Base-by-base conservation (phyloP, 768 basidiomycete species). In the Suillus lakei region DNA sequence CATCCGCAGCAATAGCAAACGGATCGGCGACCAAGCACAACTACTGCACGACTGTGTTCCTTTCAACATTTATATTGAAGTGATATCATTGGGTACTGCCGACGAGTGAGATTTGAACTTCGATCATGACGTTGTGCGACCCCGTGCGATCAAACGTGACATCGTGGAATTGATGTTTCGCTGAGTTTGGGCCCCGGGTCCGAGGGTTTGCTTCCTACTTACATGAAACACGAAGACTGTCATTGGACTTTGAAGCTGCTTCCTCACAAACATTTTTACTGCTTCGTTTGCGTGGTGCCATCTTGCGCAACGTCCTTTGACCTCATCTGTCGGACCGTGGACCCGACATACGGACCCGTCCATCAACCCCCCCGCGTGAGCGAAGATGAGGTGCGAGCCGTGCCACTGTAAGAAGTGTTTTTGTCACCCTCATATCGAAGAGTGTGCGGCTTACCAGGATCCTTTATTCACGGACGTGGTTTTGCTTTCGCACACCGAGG, bases 201-300 rank as follows among this genome's bases (percentile, higher is more conserved):
- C 58, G 58, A 59, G 58, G 58, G 26, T 39, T 39, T 58, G 38
- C 38, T 58, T 58, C 38, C 23, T 39, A 32, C 53, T 54, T 32
- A 28, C 38, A 41, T 59, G 26, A 21, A 59, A 28, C 58, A 41
- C 26, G 58, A 59, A 41, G 58, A 41, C 26, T 41, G 38, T 30
- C 38, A 59, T 59, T 59, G 56, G 38, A 39, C 18, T 59, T 41
- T 59, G 39, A 41, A 28, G 16, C 12, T 58, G 36, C 36, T 58
- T 58, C 56, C 38, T 39, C 26, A 7, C 32, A 36, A 44, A 28
- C 50, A 18, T 10, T 30, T 21, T 30, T 30, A 12, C 32, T 54
- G 32, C 53, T 54, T 54, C 53, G 30, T 32, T 32, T 30, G 18
- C 51, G 18, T 32, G 18, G 51, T 28, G 15, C 3, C 50, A 51